A percentile compares a stretch with the other conserved stretches of the same genome.
phyloP scores from a whole-genome alignment of 2,329 filamentous ascomycete species.

The Zasmidium citrigriseum region DNA sequence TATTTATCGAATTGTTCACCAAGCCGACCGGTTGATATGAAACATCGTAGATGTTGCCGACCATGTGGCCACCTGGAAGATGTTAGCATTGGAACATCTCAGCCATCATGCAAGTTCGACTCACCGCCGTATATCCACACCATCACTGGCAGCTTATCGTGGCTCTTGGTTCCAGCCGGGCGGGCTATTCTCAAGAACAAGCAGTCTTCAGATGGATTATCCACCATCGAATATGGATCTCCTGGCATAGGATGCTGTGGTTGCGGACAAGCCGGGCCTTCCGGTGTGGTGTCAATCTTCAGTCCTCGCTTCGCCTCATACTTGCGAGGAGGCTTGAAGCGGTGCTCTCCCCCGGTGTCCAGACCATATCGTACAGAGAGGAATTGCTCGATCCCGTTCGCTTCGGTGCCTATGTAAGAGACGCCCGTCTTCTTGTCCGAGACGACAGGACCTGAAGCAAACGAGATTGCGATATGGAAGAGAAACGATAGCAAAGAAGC shows the following conservation, averaged over 20 bases:
- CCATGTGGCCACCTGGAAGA: neutral
- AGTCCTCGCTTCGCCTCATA: constrained; percentile 21
- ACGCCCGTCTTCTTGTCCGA: neutral
- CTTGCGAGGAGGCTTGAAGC: constrained; percentile 35
- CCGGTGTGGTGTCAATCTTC: constrained; percentile 28
- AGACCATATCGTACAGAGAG: constrained; percentile 35
- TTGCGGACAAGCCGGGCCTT: constrained; percentile 36
- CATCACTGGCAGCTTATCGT: constrained; percentile 41
- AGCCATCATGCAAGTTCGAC: constrained; percentile 28
- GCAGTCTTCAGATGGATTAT: constrained; percentile 29
- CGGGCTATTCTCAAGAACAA: constrained; percentile 31
- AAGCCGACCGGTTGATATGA: constrained; percentile 46
- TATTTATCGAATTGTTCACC: constrained; percentile 47
- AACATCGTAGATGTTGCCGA: constrained; percentile 5
- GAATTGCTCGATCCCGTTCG: constrained; percentile 31
- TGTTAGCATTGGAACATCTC: neutral
- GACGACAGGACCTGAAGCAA: neutral
- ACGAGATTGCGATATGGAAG: neutral
- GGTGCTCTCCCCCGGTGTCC: constrained; percentile 32
- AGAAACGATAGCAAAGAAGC: neutral
- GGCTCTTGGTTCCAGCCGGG: constrained; percentile 21
- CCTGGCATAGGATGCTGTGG: neutral
- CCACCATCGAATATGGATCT: constrained; percentile 10
- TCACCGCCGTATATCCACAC: constrained; percentile 33
- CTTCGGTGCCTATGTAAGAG: neutral